These are phyloP conservation scores for Carex arenaria DNA, from an alignment of 202 grass and related monocot species.

Conservation along the genomic window DNA sequence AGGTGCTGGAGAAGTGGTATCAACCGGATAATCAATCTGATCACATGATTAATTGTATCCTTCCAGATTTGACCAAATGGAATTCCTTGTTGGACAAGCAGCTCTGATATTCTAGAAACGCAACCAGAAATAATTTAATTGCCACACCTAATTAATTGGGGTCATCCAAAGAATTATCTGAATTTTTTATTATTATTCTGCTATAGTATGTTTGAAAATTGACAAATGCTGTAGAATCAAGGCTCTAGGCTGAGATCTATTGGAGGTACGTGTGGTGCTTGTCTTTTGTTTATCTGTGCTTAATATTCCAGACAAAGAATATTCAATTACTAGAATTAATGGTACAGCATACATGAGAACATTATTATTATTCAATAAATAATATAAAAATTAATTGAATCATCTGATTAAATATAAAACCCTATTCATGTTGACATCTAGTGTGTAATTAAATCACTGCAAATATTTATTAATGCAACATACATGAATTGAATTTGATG, in stretches of 20 bases:
- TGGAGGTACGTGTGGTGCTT: too few relatives aligned
- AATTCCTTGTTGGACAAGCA: constrained; percentile 5
- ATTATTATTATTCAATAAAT: too few relatives aligned
- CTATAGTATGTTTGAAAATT: background rate
- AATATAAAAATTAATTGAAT: background rate
- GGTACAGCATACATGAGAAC: too few relatives aligned
- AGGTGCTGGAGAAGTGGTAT: background rate
- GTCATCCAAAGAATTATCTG: background rate
- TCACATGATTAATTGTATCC: background rate
- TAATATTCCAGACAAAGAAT: background rate
- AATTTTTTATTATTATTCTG: too few relatives aligned
- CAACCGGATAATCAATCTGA: background rate
- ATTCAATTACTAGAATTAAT: too few relatives aligned
- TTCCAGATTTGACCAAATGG: background rate
- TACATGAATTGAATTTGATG: background rate
- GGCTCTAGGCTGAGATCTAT: too few relatives aligned
- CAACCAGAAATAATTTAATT: background rate
- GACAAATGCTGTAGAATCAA: background rate
- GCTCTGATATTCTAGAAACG: background rate
- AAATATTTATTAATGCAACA: background rate
- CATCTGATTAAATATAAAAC: background rate
- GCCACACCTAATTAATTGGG: background rate
- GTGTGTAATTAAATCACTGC: background rate
- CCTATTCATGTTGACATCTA: background rate
- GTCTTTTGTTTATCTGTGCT: too few relatives aligned